Conservation (phyloP, 169 alveolate species). For the Babesia microti region DNA sequence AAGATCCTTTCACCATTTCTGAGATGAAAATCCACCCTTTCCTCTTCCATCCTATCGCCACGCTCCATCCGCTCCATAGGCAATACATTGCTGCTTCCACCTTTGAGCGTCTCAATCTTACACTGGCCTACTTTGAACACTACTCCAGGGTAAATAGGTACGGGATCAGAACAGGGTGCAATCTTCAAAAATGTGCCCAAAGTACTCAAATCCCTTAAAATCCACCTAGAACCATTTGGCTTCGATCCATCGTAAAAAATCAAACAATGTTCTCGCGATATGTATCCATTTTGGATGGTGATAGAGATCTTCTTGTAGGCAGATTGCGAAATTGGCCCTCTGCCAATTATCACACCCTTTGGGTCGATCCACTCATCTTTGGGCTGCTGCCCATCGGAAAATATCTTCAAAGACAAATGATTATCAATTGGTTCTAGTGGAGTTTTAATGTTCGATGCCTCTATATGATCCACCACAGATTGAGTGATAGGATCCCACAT, state of each 20-base stretch:
- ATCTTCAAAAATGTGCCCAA: conserved; percentile 75
- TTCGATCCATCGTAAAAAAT: conserved; percentile 70
- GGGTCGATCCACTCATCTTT: conserved; percentile 61
- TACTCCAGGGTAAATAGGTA: conserved; percentile 61
- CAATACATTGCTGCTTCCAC: too few relatives aligned
- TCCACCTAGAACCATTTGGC: conserved; percentile 65
- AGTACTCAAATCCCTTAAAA: conserved; percentile 70
- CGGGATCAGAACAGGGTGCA: conserved; percentile 68
- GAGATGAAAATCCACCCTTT: too few relatives aligned
- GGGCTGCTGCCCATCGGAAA: conserved; percentile 35
- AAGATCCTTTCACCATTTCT: too few relatives aligned
- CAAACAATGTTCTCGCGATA: conserved; percentile 78
- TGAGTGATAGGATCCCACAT: conserved; percentile 51
- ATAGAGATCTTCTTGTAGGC: conserved; percentile 59
- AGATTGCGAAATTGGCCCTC: conserved; percentile 70
- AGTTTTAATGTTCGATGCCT: conserved; percentile 14
- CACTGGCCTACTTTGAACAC: conserved; percentile 80
- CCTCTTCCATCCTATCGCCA: too few relatives aligned
- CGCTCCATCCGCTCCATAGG: too few relatives aligned
- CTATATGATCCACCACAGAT: conserved; percentile 24
- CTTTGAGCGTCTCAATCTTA: conserved; percentile 71
- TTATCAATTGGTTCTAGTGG: conserved; percentile 19
- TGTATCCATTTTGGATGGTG: conserved; percentile 74
- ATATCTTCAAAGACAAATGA: conserved; percentile 23
- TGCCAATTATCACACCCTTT: conserved; percentile 65